Conservation (phyloP, 2,329 filamentous ascomycete species). For the Verticillium nonalfalfae region DNA sequence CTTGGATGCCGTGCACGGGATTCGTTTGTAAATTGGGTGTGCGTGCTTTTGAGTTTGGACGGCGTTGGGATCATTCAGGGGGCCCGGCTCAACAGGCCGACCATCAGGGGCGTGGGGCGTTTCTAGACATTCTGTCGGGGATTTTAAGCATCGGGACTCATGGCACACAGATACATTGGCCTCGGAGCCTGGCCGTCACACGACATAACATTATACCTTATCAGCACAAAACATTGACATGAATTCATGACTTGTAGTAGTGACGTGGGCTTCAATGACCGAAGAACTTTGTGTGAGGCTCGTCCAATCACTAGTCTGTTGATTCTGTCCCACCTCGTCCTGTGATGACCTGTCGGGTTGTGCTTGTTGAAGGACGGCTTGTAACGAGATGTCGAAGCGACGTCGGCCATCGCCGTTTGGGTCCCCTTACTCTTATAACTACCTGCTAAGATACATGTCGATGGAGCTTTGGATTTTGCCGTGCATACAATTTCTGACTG, state of each 20-base stretch:
- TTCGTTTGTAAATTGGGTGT: conserved; percentile 31
- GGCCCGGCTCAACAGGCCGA: background rate
- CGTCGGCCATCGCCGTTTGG: too few relatives aligned
- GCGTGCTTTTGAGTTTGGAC: conserved; percentile 5
- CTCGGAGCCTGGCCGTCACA: background rate
- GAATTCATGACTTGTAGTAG: background rate
- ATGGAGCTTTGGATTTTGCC: too few relatives aligned
- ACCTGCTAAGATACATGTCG: too few relatives aligned
- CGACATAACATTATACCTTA: background rate
- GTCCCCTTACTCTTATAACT: too few relatives aligned
- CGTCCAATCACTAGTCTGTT: too few relatives aligned
- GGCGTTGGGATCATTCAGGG: background rate
- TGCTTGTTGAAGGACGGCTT: too few relatives aligned
- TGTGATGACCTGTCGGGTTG: too few relatives aligned
- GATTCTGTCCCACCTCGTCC: too few relatives aligned
- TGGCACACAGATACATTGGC: background rate
- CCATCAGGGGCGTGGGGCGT: background rate
- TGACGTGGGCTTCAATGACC: background rate
- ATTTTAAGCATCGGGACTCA: background rate
- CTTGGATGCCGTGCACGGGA: conserved; percentile 51
- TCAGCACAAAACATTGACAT: background rate
- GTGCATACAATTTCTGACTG: too few relatives aligned
- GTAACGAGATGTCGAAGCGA: too few relatives aligned
- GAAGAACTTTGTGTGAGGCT: too few relatives aligned
- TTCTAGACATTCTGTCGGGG: too few relatives aligned